Evolutionary conservation across 192 early-diverging fungal genomes (phyloP), one percentile per base, ranked within the genome.

Genomic region (Coemansia sp.): DNA sequence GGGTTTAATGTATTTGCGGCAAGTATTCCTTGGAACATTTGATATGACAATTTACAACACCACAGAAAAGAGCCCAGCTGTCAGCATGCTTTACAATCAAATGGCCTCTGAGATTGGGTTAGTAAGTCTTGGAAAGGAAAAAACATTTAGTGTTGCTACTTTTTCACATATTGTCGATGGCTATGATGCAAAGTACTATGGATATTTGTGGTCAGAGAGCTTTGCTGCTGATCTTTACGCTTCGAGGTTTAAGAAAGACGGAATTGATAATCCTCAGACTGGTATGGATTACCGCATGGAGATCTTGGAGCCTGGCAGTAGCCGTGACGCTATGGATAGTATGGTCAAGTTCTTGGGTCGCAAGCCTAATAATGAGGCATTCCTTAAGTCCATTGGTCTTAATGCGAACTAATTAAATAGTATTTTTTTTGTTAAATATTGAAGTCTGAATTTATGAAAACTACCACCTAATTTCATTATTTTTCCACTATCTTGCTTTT

Each of bases 171-270:
- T 92, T 51, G 85, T 86, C 73, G 84, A 85, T 47, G 88, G 86
- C 38, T 90, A 90, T 64, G 87, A 88, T 59, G 82, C 87, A 9
- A 81, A 77, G 9, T 90, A 91, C 61, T 91, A 90, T 59, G 90
- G 89, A 1, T 92, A 92, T 54, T 64, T 89, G 56, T 92, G 86
- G 84, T 84, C 86, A 7, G 83, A 91, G 80, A 89, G 91, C 50
- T 91, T 87, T 63, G 86, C 87, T 8, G 87, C 87, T 29, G 92
- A 94, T 73, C 88, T 94, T 83, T 94, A 83, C 67, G 89, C 76
- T 30, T 81, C 83, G 25, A 78, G 86, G 22, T 90, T 91, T 67
- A 70, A 82, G 54, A 80, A 79, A 14, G 81, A 88, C 21, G 73
- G 77, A n/a, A 71, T 91, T 9, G 42, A 83, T 4, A 66, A 48